Conservation (phyloP, 2,329 filamentous ascomycete species). For the Pochonia chlamydosporia region DNA sequence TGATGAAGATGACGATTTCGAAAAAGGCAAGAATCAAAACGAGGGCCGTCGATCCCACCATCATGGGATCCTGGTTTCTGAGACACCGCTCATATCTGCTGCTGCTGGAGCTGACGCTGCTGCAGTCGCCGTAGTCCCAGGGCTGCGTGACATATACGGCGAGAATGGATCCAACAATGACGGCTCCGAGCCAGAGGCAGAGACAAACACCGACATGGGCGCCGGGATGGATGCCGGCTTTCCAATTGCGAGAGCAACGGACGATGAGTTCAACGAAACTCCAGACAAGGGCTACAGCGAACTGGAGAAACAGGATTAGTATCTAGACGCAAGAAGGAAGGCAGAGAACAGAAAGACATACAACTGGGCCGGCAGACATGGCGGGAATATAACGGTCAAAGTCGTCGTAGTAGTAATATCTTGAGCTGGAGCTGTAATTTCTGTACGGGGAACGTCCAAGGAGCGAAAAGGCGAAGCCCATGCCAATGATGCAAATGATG, state of each 20-base stretch:
- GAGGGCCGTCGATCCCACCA: slow-evolving; percentile 17
- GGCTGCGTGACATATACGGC: slow-evolving; percentile 9
- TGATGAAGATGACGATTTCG: slow-evolving; percentile 33
- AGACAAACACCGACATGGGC: slow-evolving; percentile 37
- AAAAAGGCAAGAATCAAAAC: slow-evolving; percentile 19
- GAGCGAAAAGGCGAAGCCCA: slow-evolving; percentile 22
- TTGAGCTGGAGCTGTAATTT: not conserved
- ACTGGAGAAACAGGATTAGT: slow-evolving; percentile 19
- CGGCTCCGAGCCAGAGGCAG: slow-evolving; percentile 32
- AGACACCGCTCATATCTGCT: not conserved
- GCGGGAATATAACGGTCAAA: slow-evolving; percentile 7
- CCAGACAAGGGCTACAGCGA: slow-evolving; percentile 30
- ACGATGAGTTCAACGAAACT: slow-evolving; percentile 32
- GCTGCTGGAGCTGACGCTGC: not conserved
- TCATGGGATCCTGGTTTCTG: slow-evolving; percentile 1
- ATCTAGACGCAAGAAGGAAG: not conserved
- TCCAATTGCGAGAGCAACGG: slow-evolving; percentile 24
- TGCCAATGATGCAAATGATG: slow-evolving; percentile 18
- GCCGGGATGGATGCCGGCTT: slow-evolving; percentile 35
- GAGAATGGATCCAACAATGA: slow-evolving; percentile 19
- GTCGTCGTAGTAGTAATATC: slow-evolving; percentile 2
- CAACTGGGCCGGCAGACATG: slow-evolving; percentile 8
- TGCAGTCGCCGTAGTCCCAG: slow-evolving; percentile 3
- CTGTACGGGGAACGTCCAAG: not conserved
- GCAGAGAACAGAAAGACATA: slow-evolving; percentile 4